Evolutionary conservation across 2,329 filamentous ascomycete genomes (phyloP), one percentile per base, ranked within the genome.

Genomic region (Trichoderma atroviride): DNA sequence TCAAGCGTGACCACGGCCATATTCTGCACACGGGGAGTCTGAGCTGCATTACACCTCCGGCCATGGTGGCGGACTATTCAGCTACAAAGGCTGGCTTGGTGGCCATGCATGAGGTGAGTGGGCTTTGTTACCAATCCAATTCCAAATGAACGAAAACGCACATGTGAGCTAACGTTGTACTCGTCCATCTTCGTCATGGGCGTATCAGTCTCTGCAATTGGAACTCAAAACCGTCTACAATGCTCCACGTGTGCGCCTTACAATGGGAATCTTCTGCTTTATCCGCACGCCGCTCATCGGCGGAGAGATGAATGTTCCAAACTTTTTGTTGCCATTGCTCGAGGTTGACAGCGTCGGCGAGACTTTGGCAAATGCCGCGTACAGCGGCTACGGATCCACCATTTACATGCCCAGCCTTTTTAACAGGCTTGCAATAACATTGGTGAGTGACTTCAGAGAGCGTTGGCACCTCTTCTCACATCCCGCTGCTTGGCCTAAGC

Each of bases 1-100:
- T 87, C 31, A 74, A 77, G 13, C 74, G 74, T 1, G 87, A 91
- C 75, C 89, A 91, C 76, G 89, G 89, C 6, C 89, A 90, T 79
- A 79, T 91, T 53, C 84, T 91, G 60, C 90, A 87, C 3, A 83
- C 90, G 29, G 86, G 88, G 7, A 87, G 84, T 2, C 80, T 87
- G 69, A 88, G 87, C 6, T 86, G 84, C 9, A 85, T 87, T 71
- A 74, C 86, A 0, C 80, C 84, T 5, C 83, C 85, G 0, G 83
- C 87, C 0, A 82, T 80, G 50, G 84, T 91, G 77, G 85, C 86
- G 4, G 87, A 90, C 74, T 91, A 91, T 75, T 81, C 83, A 0
- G 82, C 86, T 2, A 84, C 83, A 61, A 91, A 91, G 79, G 77
- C 78, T 1, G 79, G 76, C 0, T 58, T 79, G 7, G 72, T 71